Conservation (phyloP, 805 yeast species). For the Saturnispora zaruensis region DNA sequence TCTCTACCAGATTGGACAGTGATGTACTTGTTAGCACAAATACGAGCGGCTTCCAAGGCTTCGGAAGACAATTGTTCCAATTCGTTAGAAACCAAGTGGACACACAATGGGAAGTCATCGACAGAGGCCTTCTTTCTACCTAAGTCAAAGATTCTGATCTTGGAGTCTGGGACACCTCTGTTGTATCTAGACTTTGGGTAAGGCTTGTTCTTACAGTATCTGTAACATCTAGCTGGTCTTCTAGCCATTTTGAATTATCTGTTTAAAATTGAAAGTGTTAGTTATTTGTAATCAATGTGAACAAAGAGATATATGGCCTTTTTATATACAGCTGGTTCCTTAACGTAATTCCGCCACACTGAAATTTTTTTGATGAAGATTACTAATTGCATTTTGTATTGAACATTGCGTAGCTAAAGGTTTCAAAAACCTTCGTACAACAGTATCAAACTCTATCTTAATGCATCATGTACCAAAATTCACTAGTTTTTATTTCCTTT, state of each 20-base stretch:
- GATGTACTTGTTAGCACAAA: constrained; percentile 99
- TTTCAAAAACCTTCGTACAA: too few species aligned
- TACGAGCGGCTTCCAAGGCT: constrained; percentile 99
- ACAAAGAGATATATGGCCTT: neutral
- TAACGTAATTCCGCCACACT: neutral
- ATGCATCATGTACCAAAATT: too few species aligned
- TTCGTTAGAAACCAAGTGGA: constrained; percentile 98
- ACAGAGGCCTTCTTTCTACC: constrained; percentile 99
- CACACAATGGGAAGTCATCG: constrained; percentile 99
- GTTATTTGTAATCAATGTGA: constrained; percentile 1
- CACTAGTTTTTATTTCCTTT: too few species aligned
- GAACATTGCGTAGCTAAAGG: neutral
- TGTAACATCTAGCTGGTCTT: constrained; percentile 99
- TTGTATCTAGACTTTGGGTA: constrained; percentile 99
- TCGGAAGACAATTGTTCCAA: constrained; percentile 98
- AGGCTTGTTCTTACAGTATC: constrained; percentile 99
- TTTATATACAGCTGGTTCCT: neutral
- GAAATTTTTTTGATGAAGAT: neutral
- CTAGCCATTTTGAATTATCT: constrained; percentile 81
- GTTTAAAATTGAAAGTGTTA: constrained; percentile 10
- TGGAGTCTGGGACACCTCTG: constrained; percentile 99
- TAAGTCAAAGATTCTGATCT: constrained; percentile 97
- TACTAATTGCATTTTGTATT: neutral
- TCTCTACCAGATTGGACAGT: constrained; percentile 98
- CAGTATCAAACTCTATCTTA: too few species aligned